Evolutionary conservation across 805 yeast species (phyloP), one percentile per base, ranked within the genome.

Genomic region (Zygosaccharomyces bailii): DNA sequence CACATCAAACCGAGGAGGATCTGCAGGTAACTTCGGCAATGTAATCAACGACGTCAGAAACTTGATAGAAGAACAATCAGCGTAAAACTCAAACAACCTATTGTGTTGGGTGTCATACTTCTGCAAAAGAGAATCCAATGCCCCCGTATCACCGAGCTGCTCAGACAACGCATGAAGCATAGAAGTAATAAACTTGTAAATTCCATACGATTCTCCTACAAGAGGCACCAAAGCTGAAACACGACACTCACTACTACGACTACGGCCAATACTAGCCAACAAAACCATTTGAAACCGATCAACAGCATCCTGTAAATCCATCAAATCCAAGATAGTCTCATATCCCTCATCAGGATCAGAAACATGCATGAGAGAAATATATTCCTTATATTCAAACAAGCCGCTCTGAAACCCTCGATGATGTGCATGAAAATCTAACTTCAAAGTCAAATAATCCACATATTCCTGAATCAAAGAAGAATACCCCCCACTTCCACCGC

Each of bases 341-440:
- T 84, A 90, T 5, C 98, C 98, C 67, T 89, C 96, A 60, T 91
- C 89, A 4, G 97, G 97, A 63, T 91, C 96, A 56, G 87, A 82
- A 30, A 87, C 95, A 2, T 89, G 80, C 46, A 86, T 78, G 53
- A 91, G 73, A 3, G 96, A 86, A 34, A 90, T 80, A 60, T 91
- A 93, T 63, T 91, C 99, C 64, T 89, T 96, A 61, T 91, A 93
- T 62, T 91, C 99, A 65, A 91, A 91, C 29, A 88, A 88, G 29
- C 98, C 99, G 59, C 86, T 91, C 30, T 56, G 50, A 68, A 91
- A 93, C 4, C 89, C 95, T 10, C 86, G 81, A 58, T 93, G 95
- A 47, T 76, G 74, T 47, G 82, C 76, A 63, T 91, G 98, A 66
- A 91, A 91, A 48, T 78, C 77, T 54, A 93, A 73, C 60, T 91